Evolutionary conservation across 345 rosid species (phyloP).

Genomic region (Streptanthus diversifolius): DNA sequence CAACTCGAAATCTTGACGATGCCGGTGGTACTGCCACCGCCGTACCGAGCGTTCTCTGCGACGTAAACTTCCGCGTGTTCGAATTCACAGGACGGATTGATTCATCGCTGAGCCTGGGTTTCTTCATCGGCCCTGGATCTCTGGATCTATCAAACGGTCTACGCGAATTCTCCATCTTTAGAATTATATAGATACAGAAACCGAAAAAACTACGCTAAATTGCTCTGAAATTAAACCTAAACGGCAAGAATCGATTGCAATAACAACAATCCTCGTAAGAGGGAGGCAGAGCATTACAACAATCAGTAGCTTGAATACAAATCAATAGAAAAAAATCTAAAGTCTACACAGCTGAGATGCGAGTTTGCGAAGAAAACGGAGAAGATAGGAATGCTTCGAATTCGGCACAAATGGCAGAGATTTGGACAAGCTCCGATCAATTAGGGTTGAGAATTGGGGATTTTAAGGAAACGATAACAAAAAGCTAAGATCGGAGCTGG

Average conservation of each 20-base stretch:
- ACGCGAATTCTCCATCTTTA: conserved; percentile 75
- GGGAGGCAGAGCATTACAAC: conserved; percentile 20
- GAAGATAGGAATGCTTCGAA: conserved; percentile 10
- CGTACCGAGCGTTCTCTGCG: conserved; percentile 40
- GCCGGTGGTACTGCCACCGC: conserved; percentile 14
- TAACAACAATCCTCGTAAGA: conserved; percentile 9
- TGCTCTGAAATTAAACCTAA: conserved; percentile 13
- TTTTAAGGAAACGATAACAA: conserved; percentile 14
- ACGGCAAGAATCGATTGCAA: conserved; percentile 12
- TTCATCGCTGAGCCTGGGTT: conserved; percentile 61
- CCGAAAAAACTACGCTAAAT: conserved; percentile 6
- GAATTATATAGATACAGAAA: conserved; percentile 18
- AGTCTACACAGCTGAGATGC: conserved; percentile 18
- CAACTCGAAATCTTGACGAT: conserved; percentile 30
- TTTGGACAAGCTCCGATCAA: conserved; percentile 31
- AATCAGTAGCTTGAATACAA: conserved; percentile 6
- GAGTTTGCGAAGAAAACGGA: background rate
- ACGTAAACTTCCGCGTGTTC: conserved; percentile 40
- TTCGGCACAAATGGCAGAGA: conserved; percentile 30
- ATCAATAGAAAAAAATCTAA: background rate
- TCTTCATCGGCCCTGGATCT: conserved; percentile 58
- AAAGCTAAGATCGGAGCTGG: background rate
- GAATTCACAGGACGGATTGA: conserved; percentile 34
- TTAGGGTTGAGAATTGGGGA: conserved; percentile 37
- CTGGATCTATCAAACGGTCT: conserved; percentile 81